Conservation (phyloP, 148 eudicot genomes). For the Cornus controversa region DNA sequence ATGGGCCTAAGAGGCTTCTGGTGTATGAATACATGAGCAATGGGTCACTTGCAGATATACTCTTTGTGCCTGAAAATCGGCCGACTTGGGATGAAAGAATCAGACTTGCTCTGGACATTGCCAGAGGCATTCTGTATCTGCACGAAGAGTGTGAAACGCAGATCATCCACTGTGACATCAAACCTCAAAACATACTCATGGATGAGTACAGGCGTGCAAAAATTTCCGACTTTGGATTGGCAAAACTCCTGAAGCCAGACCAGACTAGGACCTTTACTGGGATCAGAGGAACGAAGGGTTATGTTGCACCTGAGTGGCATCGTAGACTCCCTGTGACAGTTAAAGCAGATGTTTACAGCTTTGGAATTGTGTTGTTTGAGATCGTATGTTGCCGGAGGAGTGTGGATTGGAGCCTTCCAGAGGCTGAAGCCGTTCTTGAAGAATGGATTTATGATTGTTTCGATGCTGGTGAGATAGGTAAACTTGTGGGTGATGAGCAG, state of each 20-base stretch:
- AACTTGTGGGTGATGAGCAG: conserved; percentile 1
- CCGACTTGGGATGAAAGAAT: conserved; percentile 2
- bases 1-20: conserved; percentile 6
- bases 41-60: conserved; percentile 10
- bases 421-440: conserved; percentile 12
- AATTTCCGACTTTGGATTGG: conserved; percentile 9
- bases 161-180: conserved; percentile 18
- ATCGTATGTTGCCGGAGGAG: conserved; percentile 12
- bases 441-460: conserved; percentile 13
- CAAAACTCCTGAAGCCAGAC: conserved; percentile 1
- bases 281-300: conserved; percentile 7
- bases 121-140: conserved; percentile 7
- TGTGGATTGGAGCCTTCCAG: conserved; percentile 9
- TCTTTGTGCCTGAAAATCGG: not conserved
- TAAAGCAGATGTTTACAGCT: conserved; percentile 14
- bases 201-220: not conserved
- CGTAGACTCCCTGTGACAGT: not conserved
- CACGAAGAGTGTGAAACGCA: conserved; percentile 20
- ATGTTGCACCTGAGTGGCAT: conserved; percentile 17
- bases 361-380: conserved; percentile 7
- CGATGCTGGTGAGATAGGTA: not conserved
- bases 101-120: not conserved
- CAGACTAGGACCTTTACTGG: not conserved
- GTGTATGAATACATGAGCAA: conserved; percentile 13
- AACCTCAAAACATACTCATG: conserved; percentile 11